These are phyloP conservation scores for Halteria grandinella DNA, from an alignment of 73 alveolate species.

Conservation along the genomic window DNA sequence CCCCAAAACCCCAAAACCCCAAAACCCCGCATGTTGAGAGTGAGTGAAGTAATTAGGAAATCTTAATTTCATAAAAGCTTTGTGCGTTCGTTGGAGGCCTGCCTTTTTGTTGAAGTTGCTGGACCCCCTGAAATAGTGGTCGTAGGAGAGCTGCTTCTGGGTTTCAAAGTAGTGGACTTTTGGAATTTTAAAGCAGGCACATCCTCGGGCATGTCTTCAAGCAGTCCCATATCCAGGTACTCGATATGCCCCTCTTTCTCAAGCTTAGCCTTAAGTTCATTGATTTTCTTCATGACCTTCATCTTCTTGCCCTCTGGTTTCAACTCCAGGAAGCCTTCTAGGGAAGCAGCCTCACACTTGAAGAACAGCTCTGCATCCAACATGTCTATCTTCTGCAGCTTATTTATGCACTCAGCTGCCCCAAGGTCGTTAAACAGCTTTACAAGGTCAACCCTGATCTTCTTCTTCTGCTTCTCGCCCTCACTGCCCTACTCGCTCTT, in stretches of 20 bases:
- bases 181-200: slow-evolving; percentile 21
- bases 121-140: too few relatives aligned
- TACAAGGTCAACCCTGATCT: slow-evolving; percentile 38
- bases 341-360: slow-evolving; percentile 27
- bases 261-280: slow-evolving; percentile 23
- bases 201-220: slow-evolving; percentile 35
- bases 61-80: too few relatives aligned
- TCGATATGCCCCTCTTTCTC: slow-evolving; percentile 42
- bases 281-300: slow-evolving; percentile 38
- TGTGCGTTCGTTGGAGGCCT: too few relatives aligned
- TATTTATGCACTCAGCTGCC: slow-evolving; percentile 40
- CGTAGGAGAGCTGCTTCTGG: too few relatives aligned
- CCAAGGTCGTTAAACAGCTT: slow-evolving; percentile 40
- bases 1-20: too few relatives aligned
- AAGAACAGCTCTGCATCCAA: slow-evolving; percentile 39
- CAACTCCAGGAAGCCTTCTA: slow-evolving; percentile 29
- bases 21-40: too few relatives aligned
- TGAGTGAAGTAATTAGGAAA: too few relatives aligned
- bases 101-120: too few relatives aligned
- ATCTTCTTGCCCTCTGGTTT: slow-evolving; percentile 47
- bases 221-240: slow-evolving; percentile 39
- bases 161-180: not conserved
- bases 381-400: slow-evolving; percentile 34
- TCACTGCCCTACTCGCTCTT: too few relatives aligned
- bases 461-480: slow-evolving; percentile 15